Evolutionary conservation across 1,284 basidiomycete species (phyloP).

Genomic region (Cryptococcus neoformans): DNA sequence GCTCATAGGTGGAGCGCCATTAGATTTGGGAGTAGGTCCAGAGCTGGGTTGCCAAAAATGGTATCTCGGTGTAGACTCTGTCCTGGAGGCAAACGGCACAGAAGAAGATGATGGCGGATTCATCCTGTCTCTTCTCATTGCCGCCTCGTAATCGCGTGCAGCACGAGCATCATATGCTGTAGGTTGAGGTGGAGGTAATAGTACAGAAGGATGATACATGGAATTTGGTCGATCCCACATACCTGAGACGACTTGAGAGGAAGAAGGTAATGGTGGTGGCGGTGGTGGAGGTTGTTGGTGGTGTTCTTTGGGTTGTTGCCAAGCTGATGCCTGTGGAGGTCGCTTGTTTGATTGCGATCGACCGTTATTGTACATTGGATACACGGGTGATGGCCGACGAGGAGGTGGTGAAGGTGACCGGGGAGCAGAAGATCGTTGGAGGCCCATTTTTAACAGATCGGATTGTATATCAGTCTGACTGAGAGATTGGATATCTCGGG

Average conservation of each 20-base stretch:
- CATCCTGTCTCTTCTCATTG: not conserved
- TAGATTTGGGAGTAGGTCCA: no score
- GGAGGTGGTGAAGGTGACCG: not conserved
- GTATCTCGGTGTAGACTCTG: not conserved
- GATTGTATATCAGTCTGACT: conserved; percentile 9
- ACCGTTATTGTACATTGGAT: not conserved
- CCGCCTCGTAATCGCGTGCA: conserved; percentile 1
- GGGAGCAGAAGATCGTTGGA: not conserved
- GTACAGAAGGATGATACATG: not conserved
- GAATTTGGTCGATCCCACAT: not conserved
- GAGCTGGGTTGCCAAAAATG: not conserved
- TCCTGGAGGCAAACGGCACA: not conserved
- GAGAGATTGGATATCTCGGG: conserved; percentile 6
- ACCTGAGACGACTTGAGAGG: not conserved
- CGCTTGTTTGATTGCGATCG: not conserved
- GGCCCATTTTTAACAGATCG: conserved; percentile 21
- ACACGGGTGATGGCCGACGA: not conserved
- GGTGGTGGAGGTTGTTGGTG: conserved; percentile 1
- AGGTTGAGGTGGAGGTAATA: not conserved
- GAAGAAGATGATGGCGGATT: not conserved
- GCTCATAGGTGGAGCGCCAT: not conserved
- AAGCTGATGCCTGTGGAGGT: not conserved
- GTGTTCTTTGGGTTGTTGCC: not conserved
- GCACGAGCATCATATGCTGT: not conserved
- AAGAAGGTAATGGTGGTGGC: not conserved